Evolutionary conservation across 1,284 basidiomycete genomes (phyloP).

Genomic region (Cryptococcus amylolentus): DNA sequence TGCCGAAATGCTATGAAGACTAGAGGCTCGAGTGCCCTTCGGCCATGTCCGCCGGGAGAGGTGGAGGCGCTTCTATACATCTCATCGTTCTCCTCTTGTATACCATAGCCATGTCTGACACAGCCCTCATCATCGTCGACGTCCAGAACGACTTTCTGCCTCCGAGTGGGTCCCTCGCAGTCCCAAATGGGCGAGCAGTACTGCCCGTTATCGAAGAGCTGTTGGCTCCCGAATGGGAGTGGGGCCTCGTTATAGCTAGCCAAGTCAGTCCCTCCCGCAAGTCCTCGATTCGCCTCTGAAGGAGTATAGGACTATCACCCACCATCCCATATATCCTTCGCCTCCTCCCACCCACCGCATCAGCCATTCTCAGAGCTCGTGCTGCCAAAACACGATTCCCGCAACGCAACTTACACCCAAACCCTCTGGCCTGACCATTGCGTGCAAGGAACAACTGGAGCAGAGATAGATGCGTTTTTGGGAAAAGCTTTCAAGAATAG

Average conservation of each 20-base stretch:
- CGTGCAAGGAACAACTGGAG: constrained; percentile 36
- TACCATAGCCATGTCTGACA: constrained; percentile 13
- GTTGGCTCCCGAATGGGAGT: constrained; percentile 52
- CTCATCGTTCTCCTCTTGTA: background rate
- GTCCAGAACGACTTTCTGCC: constrained; percentile 66
- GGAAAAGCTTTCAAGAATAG: constrained; percentile 21
- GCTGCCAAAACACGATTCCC: constrained; percentile 33
- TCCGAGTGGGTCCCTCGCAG: constrained; percentile 58
- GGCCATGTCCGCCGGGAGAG: too few relatives aligned
- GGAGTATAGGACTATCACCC: constrained; percentile 55
- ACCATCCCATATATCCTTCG: constrained; percentile 61
- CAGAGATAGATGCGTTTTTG: constrained; percentile 34
- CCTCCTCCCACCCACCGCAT: constrained; percentile 53
- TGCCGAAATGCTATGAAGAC: background rate
- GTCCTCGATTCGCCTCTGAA: background rate
- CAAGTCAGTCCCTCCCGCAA: constrained; percentile 42
- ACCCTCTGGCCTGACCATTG: constrained; percentile 61
- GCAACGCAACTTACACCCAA: constrained; percentile 28
- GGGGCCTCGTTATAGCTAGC: constrained; percentile 55
- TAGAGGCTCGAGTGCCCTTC: background rate
- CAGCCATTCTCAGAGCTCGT: constrained; percentile 51
- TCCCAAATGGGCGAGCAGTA: constrained; percentile 52
- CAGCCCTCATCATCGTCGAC: constrained; percentile 59
- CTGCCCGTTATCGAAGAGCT: constrained; percentile 54
- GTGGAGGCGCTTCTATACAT: background rate